Evolutionary conservation across 1,284 basidiomycete species (phyloP).

Genomic region (Pterulicium gracile): DNA sequence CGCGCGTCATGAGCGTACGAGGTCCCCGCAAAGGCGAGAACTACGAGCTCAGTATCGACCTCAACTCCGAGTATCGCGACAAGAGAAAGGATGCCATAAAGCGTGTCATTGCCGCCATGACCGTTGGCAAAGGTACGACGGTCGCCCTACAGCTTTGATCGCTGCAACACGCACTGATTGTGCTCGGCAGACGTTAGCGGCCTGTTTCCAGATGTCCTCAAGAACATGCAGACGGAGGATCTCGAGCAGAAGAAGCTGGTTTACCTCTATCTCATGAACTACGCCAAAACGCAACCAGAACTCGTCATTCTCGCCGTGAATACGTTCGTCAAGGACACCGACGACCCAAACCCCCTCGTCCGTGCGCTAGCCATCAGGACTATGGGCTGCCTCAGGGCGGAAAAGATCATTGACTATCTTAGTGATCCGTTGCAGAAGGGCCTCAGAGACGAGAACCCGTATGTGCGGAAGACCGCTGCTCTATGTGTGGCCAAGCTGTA

Average conservation of each 20-base stretch:
- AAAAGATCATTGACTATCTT: constrained; percentile 98
- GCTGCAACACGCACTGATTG: constrained; percentile 7
- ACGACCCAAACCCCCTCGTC: constrained; percentile 93
- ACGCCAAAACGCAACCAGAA: constrained; percentile 96
- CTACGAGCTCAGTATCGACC: constrained; percentile 87
- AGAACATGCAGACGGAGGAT: constrained; percentile 97
- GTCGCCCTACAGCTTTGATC: constrained; percentile 5
- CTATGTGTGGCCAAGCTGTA: constrained; percentile 95
- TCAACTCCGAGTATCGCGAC: constrained; percentile 94
- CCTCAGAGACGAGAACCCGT: constrained; percentile 91
- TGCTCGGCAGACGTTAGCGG: constrained; percentile 72
- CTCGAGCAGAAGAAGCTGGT: constrained; percentile 96
- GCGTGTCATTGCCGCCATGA: constrained; percentile 92
- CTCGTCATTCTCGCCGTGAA: constrained; percentile 96
- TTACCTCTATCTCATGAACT: constrained; percentile 98
- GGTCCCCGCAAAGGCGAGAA: constrained; percentile 80
- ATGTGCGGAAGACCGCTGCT: constrained; percentile 95
- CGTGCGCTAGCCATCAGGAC: constrained; percentile 95
- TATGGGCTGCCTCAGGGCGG: constrained; percentile 94
- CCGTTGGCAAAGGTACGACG: constrained; percentile 77
- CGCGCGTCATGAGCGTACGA: constrained; percentile 42
- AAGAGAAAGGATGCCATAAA: constrained; percentile 98
- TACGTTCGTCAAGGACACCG: constrained; percentile 95
- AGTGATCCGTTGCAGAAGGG: constrained; percentile 90
- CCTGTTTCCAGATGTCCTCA: constrained; percentile 95